Conservation (phyloP, 768 basidiomycete species). For the Stropharia rugosoannulata region DNA sequence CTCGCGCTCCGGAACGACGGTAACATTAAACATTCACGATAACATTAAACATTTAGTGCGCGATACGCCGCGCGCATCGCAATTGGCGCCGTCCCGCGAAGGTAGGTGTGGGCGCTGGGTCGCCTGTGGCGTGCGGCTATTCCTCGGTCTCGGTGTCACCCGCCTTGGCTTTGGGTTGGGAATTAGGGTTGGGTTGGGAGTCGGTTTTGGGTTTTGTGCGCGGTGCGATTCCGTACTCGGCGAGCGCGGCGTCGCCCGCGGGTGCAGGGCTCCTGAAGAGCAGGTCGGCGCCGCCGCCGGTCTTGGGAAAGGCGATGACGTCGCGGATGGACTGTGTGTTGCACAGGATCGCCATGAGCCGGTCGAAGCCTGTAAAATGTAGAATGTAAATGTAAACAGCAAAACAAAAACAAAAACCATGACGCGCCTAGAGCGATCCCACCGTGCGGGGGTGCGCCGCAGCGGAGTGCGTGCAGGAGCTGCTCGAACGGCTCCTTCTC, state of each 20-base stretch:
- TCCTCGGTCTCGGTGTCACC: too few relatives aligned
- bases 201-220: slow-evolving; percentile 11
- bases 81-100: too few relatives aligned
- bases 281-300: slow-evolving; percentile 76
- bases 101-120: too few relatives aligned
- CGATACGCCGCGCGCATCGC: too few relatives aligned
- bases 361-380: slow-evolving; percentile 75
- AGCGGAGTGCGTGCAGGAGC: slow-evolving; percentile 81
- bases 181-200: too few relatives aligned
- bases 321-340: slow-evolving; percentile 86
- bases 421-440: slow-evolving; percentile 86
- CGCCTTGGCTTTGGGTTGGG: too few relatives aligned
- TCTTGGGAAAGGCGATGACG: slow-evolving; percentile 97
- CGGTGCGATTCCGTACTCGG: slow-evolving; percentile 58
- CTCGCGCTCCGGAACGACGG: too few relatives aligned
- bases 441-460: slow-evolving; percentile 94
- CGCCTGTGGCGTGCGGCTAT: too few relatives aligned
- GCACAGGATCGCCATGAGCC: slow-evolving; percentile 89
- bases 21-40: too few relatives aligned
- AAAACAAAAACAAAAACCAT: slow-evolving; percentile 10
- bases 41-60: too few relatives aligned
- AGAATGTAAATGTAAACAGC: not conserved
- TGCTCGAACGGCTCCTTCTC: slow-evolving; percentile 82
- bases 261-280: slow-evolving; percentile 87
- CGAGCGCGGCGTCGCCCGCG: slow-evolving; percentile 47